Evolutionary conservation across 306 rosid species (phyloP).

Genomic region (Coriaria nepalensis): DNA sequence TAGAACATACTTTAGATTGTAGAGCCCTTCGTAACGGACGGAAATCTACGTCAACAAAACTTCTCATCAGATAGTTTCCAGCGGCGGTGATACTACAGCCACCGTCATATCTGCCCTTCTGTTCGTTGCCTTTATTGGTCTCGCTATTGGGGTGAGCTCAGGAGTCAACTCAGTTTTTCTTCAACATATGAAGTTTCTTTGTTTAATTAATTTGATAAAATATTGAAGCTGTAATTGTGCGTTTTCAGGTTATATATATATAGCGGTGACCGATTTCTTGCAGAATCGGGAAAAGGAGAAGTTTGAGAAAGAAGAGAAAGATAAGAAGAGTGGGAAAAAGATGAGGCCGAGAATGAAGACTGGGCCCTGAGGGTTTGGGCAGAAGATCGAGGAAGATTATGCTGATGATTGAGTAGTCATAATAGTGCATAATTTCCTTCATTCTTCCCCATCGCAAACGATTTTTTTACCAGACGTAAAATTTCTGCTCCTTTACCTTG

Average conservation of each 20-base stretch:
- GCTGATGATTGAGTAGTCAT: constrained; percentile 13
- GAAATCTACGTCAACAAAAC: no score
- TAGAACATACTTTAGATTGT: no score
- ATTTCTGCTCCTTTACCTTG: constrained; percentile 9
- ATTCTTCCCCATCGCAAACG: no score
- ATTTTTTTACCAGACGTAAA: constrained; percentile 1
- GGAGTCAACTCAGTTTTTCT: neutral
- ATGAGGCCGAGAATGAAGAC: constrained; percentile 37
- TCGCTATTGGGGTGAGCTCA: constrained; percentile 65
- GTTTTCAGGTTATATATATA: constrained; percentile 58
- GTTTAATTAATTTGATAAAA: constrained; percentile 1
- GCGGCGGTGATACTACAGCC: constrained; percentile 30
- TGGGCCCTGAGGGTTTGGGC: constrained; percentile 76
- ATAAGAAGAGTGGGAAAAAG: constrained; percentile 33
- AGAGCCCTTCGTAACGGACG: no score
- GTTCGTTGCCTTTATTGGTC: constrained; percentile 55
- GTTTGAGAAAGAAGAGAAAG: constrained; percentile 62
- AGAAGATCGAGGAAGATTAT: constrained; percentile 31
- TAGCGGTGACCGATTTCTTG: constrained; percentile 66
- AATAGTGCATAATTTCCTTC: no score
- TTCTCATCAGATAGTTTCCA: constrained; percentile 36
- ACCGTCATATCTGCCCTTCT: constrained; percentile 49
- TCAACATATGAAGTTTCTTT: neutral
- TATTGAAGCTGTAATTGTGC: constrained; percentile 1
- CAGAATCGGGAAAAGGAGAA: constrained; percentile 83